These are phyloP conservation scores for Aspergillus fumigatiaffinis DNA, from an alignment of 2,329 filamentous ascomycete species.

Conservation along the genomic window DNA sequence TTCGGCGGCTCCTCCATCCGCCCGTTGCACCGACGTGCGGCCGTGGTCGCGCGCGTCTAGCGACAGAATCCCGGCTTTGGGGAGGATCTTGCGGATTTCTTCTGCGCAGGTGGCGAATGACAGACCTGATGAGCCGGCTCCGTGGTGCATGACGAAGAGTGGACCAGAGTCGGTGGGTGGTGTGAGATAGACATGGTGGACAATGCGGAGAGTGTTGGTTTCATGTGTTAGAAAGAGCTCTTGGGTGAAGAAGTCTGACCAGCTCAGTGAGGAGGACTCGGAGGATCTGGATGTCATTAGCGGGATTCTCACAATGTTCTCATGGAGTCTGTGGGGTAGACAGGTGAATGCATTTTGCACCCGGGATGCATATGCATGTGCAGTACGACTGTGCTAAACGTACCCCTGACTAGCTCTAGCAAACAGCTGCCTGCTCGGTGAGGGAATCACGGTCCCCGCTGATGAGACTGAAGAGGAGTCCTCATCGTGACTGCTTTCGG, in stretches of 20 bases:
- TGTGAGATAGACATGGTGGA: conserved; percentile 82
- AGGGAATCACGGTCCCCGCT: conserved; percentile 84
- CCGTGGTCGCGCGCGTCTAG: conserved; percentile 87
- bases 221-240: conserved; percentile 66
- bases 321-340: background rate
- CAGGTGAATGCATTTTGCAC: background rate
- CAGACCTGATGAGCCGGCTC: conserved; percentile 86
- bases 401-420: conserved; percentile 64
- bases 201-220: conserved; percentile 45
- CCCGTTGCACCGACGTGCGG: conserved; percentile 48
- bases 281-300: conserved; percentile 15
- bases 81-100: conserved; percentile 72
- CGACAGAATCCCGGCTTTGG: conserved; percentile 77
- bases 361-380: background rate
- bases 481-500: conserved; percentile 46
- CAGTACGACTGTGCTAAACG: conserved; percentile 17
- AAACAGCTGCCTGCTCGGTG: conserved; percentile 68
- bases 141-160: conserved; percentile 90
- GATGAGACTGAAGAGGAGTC: conserved; percentile 87
- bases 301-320: background rate
- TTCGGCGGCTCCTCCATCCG: conserved; percentile 29
- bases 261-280: conserved; percentile 65
- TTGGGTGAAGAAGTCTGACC: conserved; percentile 87
- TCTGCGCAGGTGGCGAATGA: conserved; percentile 80
- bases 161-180: conserved; percentile 70